Percentiles rank a stretch among this genome's conserved stretches.
Evolutionary conservation across 2,329 filamentous ascomycete species (phyloP).

Genomic region (Ophiostoma ips): DNA sequence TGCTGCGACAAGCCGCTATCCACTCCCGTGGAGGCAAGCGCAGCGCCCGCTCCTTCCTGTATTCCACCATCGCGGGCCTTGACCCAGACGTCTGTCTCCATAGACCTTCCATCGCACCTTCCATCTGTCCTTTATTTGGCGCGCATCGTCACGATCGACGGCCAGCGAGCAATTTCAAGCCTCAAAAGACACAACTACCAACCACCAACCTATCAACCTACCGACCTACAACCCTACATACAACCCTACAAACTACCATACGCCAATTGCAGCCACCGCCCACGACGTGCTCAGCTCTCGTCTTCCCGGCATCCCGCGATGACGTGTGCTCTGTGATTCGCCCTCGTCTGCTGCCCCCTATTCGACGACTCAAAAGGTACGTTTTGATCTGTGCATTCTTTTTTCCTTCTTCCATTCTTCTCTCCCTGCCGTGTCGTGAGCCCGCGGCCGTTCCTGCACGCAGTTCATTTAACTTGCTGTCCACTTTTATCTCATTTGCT

Average conservation of each 20-base stretch:
- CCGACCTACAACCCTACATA: too few relatives aligned
- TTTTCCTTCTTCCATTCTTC: too few relatives aligned
- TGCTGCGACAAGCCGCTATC: neutral
- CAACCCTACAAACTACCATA: too few relatives aligned
- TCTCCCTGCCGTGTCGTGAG: too few relatives aligned
- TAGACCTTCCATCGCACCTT: too few relatives aligned
- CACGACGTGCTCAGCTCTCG: neutral
- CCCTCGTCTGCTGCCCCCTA: neutral
- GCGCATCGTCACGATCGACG: neutral
- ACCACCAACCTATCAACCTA: neutral
- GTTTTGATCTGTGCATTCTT: neutral
- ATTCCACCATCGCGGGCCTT: too few relatives aligned
- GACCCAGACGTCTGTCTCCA: too few relatives aligned
- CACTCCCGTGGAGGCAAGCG: too few relatives aligned
- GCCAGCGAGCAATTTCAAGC: neutral
- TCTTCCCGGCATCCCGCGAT: constrained; percentile 2
- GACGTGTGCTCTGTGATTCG: constrained; percentile 9
- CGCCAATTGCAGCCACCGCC: too few relatives aligned
- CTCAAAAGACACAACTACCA: neutral
- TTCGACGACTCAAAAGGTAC: neutral
- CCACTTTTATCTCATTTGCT: constrained; percentile 6
- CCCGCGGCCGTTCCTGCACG: constrained; percentile 1
- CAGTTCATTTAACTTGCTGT: constrained; percentile 9
- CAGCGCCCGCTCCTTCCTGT: too few relatives aligned
- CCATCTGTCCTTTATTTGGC: too few relatives aligned